Evolutionary conservation across 176 grass and related monocot genomes (phyloP), one percentile per base, ranked within the genome.

Genomic region (Carex scoparia): DNA sequence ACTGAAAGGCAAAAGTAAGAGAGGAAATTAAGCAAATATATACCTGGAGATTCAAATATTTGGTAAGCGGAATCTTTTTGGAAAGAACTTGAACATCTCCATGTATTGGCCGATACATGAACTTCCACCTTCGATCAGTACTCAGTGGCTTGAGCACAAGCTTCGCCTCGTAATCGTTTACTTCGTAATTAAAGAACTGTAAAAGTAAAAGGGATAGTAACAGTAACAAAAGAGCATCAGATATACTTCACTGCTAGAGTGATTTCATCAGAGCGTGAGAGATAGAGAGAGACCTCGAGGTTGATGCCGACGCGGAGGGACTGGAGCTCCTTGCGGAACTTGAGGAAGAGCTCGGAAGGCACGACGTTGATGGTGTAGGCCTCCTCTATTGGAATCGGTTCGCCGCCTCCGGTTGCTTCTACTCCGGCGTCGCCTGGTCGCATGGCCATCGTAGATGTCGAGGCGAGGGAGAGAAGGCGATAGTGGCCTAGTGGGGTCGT

Each of bases 21-120:
- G 70, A 31, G 4, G 69, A 58, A 65, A 61, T 28, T 31, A 12
- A 76, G 44, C 13, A 49, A 11, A 85, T 46, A 46, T 46, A 46
- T 48, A 94, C 93, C 96, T 98, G 93, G 53, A 98, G 91, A 85
- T 93, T 98, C 80, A 98, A 78, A 92, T 65, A 98, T 80, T 94
- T 98, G 2, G 89, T 94, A 46, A 98, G n/a, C 19, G 96, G 89
- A 70, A 98, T 98, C 88, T 98, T 98, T 84, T 95, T 98, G 77
- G 96, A 98, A 18, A 98, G 93, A 8, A 95, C 60, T 10, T 94
- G 96, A 58, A 98, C 37, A 78, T 98, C 96, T 18, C 88, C 90
- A 51, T 88, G 89, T 46, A 98, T 84, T 37, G 93, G 96, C 30
- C 91, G 90, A 70, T 95, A 98, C 54, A 89, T 84, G 66, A 95